phyloP scores from a whole-genome alignment of 768 basidiomycete genomes.

The Epithele typhae region DNA sequence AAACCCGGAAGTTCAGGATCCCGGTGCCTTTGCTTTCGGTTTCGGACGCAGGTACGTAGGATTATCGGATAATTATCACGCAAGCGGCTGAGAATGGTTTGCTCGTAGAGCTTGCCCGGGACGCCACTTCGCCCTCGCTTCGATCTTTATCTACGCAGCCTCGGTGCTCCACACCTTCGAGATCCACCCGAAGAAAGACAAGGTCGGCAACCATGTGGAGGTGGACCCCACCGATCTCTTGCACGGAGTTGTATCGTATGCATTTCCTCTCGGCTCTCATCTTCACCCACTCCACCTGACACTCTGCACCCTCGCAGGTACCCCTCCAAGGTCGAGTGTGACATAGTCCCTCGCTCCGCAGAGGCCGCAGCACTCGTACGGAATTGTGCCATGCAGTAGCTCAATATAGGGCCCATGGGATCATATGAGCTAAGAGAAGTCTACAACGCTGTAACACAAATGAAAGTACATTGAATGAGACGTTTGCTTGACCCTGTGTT shows the following conservation, averaged over 20 bases:
- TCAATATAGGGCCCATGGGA: too few relatives aligned
- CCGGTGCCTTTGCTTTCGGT: background rate
- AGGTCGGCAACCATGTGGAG: background rate
- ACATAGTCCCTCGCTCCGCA: too few relatives aligned
- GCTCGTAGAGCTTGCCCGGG: slow-evolving; percentile 1
- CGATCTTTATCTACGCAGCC: slow-evolving; percentile 2
- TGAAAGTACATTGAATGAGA: too few relatives aligned
- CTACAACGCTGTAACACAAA: too few relatives aligned
- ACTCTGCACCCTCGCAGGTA: background rate
- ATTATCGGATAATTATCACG: background rate
- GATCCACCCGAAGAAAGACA: slow-evolving; percentile 1
- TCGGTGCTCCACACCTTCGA: slow-evolving; percentile 3
- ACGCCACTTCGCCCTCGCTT: slow-evolving; percentile 4
- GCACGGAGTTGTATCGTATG: background rate
- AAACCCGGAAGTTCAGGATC: slow-evolving; percentile 1
- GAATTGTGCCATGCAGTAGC: too few relatives aligned
- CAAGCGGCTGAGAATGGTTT: background rate
- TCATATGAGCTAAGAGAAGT: too few relatives aligned
- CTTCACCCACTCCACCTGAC: too few relatives aligned
- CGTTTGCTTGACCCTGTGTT: too few relatives aligned
- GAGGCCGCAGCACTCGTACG: too few relatives aligned
- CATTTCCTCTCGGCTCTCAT: too few relatives aligned
- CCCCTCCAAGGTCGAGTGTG: too few relatives aligned
- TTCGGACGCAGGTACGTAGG: slow-evolving; percentile 4
- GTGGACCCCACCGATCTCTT: background rate